phyloP scores from a whole-genome alignment of 2,329 filamentous ascomycete species.

The Ascocoryne sarcoides region DNA sequence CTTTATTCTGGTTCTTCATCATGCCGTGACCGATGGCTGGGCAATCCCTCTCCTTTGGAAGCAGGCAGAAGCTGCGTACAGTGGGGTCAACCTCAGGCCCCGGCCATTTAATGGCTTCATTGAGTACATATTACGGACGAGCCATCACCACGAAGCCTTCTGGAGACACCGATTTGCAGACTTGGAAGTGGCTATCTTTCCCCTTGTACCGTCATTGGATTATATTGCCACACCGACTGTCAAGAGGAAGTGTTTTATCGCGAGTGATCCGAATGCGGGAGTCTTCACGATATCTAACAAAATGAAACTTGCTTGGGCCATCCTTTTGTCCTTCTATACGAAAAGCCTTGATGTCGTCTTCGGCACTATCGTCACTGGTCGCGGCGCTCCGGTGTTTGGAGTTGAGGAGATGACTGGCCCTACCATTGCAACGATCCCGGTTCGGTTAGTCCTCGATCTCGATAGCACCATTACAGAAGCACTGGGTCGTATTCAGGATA shows the following conservation, averaged over 20 bases:
- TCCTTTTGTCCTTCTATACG: conserved; percentile 32
- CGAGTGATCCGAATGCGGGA: too few relatives aligned
- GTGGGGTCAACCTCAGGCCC: too few relatives aligned
- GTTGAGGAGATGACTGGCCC: not conserved
- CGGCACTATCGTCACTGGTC: not conserved
- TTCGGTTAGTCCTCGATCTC: not conserved
- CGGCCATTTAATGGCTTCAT: too few relatives aligned
- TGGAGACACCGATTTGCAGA: too few relatives aligned
- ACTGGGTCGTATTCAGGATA: not conserved
- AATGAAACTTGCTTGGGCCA: conserved; percentile 29
- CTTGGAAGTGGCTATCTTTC: too few relatives aligned
- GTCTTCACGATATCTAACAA: not conserved
- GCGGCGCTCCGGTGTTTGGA: not conserved
- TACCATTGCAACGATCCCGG: not conserved
- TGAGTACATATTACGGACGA: too few relatives aligned
- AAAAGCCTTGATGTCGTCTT: conserved; percentile 17
- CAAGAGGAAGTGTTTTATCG: not conserved
- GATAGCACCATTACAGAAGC: not conserved
- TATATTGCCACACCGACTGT: not conserved
- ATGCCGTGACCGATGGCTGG: not conserved
- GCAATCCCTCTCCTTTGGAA: too few relatives aligned
- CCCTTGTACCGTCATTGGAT: not conserved
- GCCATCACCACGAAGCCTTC: too few relatives aligned
- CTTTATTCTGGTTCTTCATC: too few relatives aligned
- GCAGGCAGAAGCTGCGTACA: too few relatives aligned